These are phyloP conservation scores for Paecilomyces formosus DNA, from an alignment of 2,329 filamentous ascomycete species.

Conservation along the genomic window DNA sequence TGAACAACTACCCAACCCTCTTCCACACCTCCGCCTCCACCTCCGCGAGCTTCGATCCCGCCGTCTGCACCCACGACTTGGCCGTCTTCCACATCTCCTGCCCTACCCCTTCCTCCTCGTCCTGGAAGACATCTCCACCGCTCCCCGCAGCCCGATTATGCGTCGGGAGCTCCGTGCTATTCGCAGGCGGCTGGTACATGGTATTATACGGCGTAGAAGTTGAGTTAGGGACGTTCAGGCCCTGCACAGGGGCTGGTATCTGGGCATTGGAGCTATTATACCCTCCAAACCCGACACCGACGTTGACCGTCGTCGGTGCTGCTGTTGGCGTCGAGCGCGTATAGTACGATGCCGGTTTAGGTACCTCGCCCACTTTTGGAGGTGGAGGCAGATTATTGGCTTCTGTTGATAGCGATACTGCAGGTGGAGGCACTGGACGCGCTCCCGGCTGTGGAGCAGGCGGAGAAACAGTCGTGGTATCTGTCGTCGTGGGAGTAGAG, in stretches of 20 bases:
- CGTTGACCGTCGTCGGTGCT: constrained; percentile 6
- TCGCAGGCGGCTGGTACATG: constrained; percentile 14
- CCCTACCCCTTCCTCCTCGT: constrained; percentile 22
- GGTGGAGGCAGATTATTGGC: constrained; percentile 17
- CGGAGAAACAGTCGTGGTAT: constrained; percentile 16
- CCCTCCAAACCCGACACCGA: neutral
- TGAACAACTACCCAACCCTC: constrained; percentile 29
- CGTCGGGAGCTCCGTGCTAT: neutral
- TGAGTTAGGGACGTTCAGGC: constrained; percentile 13
- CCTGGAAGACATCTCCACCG: constrained; percentile 1
- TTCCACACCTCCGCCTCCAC: constrained; percentile 43
- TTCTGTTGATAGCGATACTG: constrained; percentile 17
- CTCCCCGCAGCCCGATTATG: neutral
- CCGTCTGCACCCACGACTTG: constrained; percentile 35
- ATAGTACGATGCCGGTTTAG: constrained; percentile 28
- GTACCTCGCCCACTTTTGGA: constrained; percentile 12
- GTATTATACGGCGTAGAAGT: constrained; percentile 18
- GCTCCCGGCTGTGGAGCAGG: constrained; percentile 35
- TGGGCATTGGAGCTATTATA: neutral
- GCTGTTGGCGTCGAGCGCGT: constrained; percentile 26
- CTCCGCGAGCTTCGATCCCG: constrained; percentile 35
- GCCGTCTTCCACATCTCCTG: constrained; percentile 29
- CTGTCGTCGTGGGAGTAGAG: neutral
- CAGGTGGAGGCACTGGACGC: constrained; percentile 9
- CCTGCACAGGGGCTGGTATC: neutral